Conservation (phyloP, 2,329 filamentous ascomycete genomes). For the Cytospora chrysosperma region DNA sequence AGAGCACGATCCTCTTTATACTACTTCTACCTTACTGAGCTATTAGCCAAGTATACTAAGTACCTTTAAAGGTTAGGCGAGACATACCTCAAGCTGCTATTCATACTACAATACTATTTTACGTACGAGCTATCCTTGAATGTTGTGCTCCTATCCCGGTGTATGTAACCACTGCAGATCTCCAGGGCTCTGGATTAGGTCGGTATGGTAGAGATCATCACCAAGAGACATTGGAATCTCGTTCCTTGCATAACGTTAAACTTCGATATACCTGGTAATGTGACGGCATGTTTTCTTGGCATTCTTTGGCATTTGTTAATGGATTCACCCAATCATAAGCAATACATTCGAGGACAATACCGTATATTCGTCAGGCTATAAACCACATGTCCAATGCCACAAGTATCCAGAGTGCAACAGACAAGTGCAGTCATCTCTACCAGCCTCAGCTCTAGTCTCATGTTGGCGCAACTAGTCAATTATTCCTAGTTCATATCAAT, state of each 20-base stretch:
- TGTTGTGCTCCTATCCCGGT: no score
- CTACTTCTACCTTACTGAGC: no score
- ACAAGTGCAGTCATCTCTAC: constrained; percentile 9
- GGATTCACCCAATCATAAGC: constrained; percentile 1
- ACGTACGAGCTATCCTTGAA: no score
- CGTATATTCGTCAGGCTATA: constrained; percentile 2
- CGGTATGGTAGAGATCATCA: not conserved
- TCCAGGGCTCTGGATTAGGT: no score
- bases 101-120: no score
- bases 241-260: not conserved
- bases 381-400: not conserved
- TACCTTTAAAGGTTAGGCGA: no score
- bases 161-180: no score
- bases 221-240: not conserved
- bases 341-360: not conserved
- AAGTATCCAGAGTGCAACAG: not conserved
- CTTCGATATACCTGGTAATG: not conserved
- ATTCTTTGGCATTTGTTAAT: constrained; percentile 2
- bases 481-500: not conserved
- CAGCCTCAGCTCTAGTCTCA: not conserved
- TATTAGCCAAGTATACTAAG: no score
- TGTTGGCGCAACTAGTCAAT: not conserved
- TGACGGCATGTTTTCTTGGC: not conserved
- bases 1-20: no score
- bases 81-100: no score